phyloP scores from a whole-genome alignment of 140 eudicot genomes.

The Flaveria floridana region DNA sequence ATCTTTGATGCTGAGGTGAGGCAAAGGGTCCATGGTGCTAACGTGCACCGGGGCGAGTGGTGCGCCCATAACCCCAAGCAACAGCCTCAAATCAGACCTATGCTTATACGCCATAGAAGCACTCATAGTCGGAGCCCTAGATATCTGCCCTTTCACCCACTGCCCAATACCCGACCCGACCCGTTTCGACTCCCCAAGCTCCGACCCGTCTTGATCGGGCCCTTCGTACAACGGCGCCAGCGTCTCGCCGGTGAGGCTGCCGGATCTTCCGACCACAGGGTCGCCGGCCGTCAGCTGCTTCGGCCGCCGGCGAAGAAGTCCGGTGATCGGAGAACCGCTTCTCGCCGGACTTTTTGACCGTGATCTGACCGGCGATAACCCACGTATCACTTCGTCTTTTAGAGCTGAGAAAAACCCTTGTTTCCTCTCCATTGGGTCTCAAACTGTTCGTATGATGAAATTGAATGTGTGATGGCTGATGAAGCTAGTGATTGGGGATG shows the following conservation, averaged over 20 bases:
- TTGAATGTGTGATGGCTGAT: neutral
- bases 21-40: conserved; percentile 60
- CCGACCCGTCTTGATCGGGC: conserved; percentile 75
- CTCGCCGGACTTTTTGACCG: conserved; percentile 65
- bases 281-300: conserved; percentile 38
- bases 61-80: conserved; percentile 96
- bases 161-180: conserved; percentile 65
- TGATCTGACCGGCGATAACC: conserved; percentile 78
- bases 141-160: conserved; percentile 72
- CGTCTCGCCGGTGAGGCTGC: conserved; percentile 58
- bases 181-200: conserved; percentile 69
- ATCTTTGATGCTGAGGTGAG: conserved; percentile 84
- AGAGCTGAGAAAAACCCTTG: conserved; percentile 81
- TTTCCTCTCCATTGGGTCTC: conserved; percentile 51
- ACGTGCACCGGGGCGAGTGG: conserved; percentile 91
- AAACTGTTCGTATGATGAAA: neutral
- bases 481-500: neutral
- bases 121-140: conserved; percentile 59
- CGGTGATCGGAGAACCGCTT: conserved; percentile 52
- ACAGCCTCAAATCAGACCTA: conserved; percentile 74
- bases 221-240: conserved; percentile 83
- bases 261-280: conserved; percentile 57
- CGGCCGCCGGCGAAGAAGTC: conserved; percentile 45
- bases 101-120: conserved; percentile 58
- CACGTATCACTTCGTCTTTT: conserved; percentile 82